phyloP scores from a whole-genome alignment of 2,329 filamentous ascomycete genomes.

The Phyllosticta ampelicida region DNA sequence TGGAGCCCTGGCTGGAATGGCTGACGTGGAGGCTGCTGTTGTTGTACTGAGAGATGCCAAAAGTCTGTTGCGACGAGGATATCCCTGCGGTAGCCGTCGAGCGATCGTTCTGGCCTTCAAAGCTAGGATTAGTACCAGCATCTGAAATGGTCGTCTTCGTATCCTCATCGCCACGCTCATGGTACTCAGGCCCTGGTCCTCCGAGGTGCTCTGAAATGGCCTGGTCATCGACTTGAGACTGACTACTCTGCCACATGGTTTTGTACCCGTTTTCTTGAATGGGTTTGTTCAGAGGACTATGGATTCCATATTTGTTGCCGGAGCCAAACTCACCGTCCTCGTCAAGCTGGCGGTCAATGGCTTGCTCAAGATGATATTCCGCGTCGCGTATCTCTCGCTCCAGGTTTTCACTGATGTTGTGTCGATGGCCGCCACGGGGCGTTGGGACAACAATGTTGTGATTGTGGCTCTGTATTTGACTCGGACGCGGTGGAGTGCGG shows the following conservation, averaged over 20 bases:
- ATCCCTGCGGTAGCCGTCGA: slow-evolving; percentile 19
- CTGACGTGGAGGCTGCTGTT: slow-evolving; percentile 23
- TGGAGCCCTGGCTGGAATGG: slow-evolving; percentile 48
- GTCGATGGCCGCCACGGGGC: slow-evolving; percentile 50
- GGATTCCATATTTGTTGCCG: slow-evolving; percentile 31
- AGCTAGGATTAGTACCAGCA: slow-evolving; percentile 25
- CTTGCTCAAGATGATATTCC: slow-evolving; percentile 74
- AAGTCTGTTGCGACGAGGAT: slow-evolving; percentile 31
- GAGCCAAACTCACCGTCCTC: slow-evolving; percentile 61
- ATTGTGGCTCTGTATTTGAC: slow-evolving; percentile 26
- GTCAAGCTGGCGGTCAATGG: slow-evolving; percentile 66
- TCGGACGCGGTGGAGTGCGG: slow-evolving; percentile 26
- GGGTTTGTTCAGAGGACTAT: slow-evolving; percentile 16
- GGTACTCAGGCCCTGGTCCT: slow-evolving; percentile 17
- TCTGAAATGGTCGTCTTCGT: slow-evolving; percentile 30
- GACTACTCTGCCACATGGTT: slow-evolving; percentile 39
- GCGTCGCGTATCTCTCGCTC: slow-evolving; percentile 79
- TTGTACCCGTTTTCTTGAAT: slow-evolving; percentile 11
- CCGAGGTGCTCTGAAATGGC: slow-evolving; percentile 50
- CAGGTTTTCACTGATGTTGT: slow-evolving; percentile 66
- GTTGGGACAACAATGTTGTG: slow-evolving; percentile 50
- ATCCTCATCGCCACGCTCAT: slow-evolving; percentile 19
- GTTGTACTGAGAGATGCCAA: slow-evolving; percentile 51
- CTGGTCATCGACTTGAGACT: slow-evolving; percentile 64
- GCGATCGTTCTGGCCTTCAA: slow-evolving; percentile 26